Evolutionary conservation across 225 moss, liverwort and hornwort genomes (phyloP), one percentile per base, ranked within the genome.

Genomic region (Pleurozium schreberi): DNA sequence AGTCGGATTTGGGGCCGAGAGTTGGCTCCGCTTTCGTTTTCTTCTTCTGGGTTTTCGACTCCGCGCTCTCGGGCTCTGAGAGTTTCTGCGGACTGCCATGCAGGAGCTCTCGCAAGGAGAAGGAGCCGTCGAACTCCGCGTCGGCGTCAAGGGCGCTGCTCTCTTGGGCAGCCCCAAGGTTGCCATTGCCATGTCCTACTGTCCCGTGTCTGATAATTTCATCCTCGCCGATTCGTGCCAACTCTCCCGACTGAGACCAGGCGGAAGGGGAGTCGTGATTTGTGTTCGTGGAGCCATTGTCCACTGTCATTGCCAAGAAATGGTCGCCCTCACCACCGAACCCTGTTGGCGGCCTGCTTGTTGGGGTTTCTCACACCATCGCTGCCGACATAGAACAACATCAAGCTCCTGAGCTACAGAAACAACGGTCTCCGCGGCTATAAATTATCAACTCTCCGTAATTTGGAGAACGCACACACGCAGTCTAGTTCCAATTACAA

Each of bases 281-380:
- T 50, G 80, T 86, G 79, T 87, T 87, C 71, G 77, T 64, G 58
- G 45, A 78, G 87, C 85, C 85, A 75, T 85, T 64, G 49, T 90
- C 87, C 52, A 89, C 87, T 85, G 90, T 91, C 94, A 92, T 92
- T 61, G 85, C 89, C 50, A 77, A 52, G 40, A 80, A 60, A 38
- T 16, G 49, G 68, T 62, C 22, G 57, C 67, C 59, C 85, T 69
- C 5, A 59, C 69, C 57, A 67, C 52, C 27, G 47, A 84, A 71
- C 55, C 83, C 71, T 73, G 62, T 78, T 42, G 42, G 60, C 60
- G 26, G 65, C 40, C 84, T 64, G 49, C 63, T 86, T 40, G 68
- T 22, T 61, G 60, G 23, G 53, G 30, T 47, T 58, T 64, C 73
- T 84, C 86, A 87, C 60, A 75, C 55, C 89, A 85, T 84, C 67